phyloP scores from a whole-genome alignment of 2,329 filamentous ascomycete genomes.

The Microdochium bolleyi region DNA sequence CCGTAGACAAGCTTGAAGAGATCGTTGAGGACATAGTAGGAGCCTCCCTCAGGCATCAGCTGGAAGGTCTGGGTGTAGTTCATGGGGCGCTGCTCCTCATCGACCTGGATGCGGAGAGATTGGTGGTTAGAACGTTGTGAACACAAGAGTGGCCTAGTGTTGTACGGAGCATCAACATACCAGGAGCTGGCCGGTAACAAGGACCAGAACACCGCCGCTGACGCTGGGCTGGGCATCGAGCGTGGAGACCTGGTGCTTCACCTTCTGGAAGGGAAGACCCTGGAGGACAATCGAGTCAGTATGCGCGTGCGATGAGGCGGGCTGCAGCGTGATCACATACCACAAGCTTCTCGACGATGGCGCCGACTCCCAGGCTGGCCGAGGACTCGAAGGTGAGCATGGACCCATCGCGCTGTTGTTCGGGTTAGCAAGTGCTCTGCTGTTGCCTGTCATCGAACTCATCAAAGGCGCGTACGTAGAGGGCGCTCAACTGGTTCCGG shows the following conservation, averaged over 20 bases:
- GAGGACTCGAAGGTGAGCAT: conserved; percentile 89
- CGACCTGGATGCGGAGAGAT: conserved; percentile 50
- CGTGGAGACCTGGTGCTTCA: conserved; percentile 70
- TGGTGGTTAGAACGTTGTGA: not conserved
- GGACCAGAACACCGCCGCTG: conserved; percentile 67
- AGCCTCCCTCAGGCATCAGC: conserved; percentile 61
- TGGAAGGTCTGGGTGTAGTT: conserved; percentile 89
- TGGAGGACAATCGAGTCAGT: conserved; percentile 4
- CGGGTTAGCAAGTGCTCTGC: conserved; percentile 1
- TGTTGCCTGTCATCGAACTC: not conserved
- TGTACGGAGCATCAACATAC: conserved; percentile 40
- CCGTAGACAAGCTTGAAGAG: conserved; percentile 84
- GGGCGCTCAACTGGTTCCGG: conserved; percentile 53
- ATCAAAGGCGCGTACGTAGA: conserved; percentile 65
- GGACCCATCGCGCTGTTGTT: conserved; percentile 63
- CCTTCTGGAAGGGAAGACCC: conserved; percentile 37
- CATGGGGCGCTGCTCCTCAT: conserved; percentile 80
- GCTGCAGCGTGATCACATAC: conserved; percentile 40
- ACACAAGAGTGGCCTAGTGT: not conserved
- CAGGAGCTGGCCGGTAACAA: conserved; percentile 80
- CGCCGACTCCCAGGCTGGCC: conserved; percentile 52
- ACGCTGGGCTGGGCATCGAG: conserved; percentile 76
- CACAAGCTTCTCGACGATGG: conserved; percentile 73
- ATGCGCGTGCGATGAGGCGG: not conserved
- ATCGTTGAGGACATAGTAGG: conserved; percentile 89